Base-by-base conservation (phyloP, 2,329 filamentous ascomycete species). In the Phyllosticta citribraziliensis region DNA sequence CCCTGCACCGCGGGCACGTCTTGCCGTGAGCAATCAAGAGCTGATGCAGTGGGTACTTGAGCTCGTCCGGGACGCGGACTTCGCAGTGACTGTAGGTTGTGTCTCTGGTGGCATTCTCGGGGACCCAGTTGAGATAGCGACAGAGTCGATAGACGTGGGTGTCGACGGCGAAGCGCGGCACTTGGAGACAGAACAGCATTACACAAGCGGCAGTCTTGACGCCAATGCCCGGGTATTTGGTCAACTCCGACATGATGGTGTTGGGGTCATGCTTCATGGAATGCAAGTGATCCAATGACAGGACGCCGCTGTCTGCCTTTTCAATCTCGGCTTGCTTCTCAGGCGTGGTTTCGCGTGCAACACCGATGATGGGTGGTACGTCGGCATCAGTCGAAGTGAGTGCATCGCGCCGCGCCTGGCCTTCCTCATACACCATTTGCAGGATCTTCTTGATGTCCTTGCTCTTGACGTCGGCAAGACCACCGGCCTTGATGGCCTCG, bases 371-470 rank as follows among this genome's bases (percentile, higher is more conserved):
- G 1, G 55, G 33, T 3, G 75, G 69, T 1, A 71, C 69, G 17
- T 64, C 60, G n/a, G 70, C 70, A 14, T 75, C 75, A 20, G 73
- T 62, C 54, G 76, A 75, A 14, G 69, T 66, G 22, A 85, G 76
- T 0, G 78, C 79, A 20, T 80, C 73, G 20, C 77, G 79, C 11
- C 83, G 80, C n/a, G 75, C 73, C 66, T 82, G 78, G 47, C 89
- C 90, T 66, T 90, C 85, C 53, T 84, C 76, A 68, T 88, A 84
- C 0, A 91, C 87, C 72, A 85, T 84, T 57, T 90, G 82, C 9
- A 95, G 77, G 40, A 90, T 90, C 17, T 75, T 74, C 70, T 92
- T 91, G 68, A 95, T 89, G 65, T 86, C 79, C 58, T 81, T 85
- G 63, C 84, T 86, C 73, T 92, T 94, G 17, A 79, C 78, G n/a